phyloP scores from a whole-genome alignment of 1,284 basidiomycete species.

The Tremellales sp. region DNA sequence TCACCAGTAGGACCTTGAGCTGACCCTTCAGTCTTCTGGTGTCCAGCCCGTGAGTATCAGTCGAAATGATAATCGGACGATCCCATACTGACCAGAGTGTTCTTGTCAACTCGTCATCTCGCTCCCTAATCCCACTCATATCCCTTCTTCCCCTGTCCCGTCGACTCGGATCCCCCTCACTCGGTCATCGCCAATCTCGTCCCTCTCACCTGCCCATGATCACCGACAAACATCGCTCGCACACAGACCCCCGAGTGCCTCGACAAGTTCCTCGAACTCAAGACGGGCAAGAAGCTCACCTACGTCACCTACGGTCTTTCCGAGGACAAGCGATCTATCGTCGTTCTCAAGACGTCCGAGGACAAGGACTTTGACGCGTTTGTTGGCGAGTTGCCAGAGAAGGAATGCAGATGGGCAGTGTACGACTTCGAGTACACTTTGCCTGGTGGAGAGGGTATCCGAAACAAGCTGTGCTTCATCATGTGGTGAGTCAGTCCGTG shows the following conservation, averaged over 20 bases:
- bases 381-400: slow-evolving; percentile 66
- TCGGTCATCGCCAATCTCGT: no score
- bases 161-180: no score
- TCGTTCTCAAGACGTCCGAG: slow-evolving; percentile 61
- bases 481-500: slow-evolving; percentile 59
- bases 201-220: no score
- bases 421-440: slow-evolving; percentile 88
- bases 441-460: slow-evolving; percentile 68
- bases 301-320: slow-evolving; percentile 82
- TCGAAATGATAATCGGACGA: no score
- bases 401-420: slow-evolving; percentile 80
- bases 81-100: no score
- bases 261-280: slow-evolving; percentile 66
- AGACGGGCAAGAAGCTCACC: slow-evolving; percentile 75
- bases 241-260: slow-evolving; percentile 55
- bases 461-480: slow-evolving; percentile 87
- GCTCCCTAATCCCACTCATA: no score
- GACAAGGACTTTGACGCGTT: slow-evolving; percentile 71
- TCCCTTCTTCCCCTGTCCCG: no score
- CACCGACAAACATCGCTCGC: background rate
- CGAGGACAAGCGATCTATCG: slow-evolving; percentile 64
- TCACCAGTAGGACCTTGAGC: no score
- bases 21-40: slow-evolving; percentile 35
- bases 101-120: no score
- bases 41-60: slow-evolving; percentile 38